These are phyloP conservation scores for Metschnikowia chrysomelidarum DNA, from an alignment of 805 yeast species.

Conservation along the genomic window DNA sequence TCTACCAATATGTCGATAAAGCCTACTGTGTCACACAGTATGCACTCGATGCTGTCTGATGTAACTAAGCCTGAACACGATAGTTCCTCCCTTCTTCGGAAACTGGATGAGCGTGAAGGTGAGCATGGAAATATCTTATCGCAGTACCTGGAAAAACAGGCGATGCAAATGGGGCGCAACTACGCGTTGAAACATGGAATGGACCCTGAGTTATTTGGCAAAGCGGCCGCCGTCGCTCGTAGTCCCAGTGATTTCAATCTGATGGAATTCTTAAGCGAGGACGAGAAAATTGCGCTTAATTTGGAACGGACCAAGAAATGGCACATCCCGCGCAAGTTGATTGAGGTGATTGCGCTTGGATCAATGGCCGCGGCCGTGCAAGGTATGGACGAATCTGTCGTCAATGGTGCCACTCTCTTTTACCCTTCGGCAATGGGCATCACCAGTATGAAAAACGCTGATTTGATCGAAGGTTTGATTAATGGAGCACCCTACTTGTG, in stretches of 20 bases:
- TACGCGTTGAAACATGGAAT: slow-evolving; percentile 57
- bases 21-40: slow-evolving; percentile 3
- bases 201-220: slow-evolving; percentile 57
- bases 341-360: slow-evolving; percentile 54
- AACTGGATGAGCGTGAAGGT: slow-evolving; percentile 15
- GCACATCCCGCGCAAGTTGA: slow-evolving; percentile 47
- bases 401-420: slow-evolving; percentile 63
- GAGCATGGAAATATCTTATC: slow-evolving; percentile 28
- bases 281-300: slow-evolving; percentile 49
- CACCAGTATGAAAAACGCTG: slow-evolving; percentile 37
- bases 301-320: slow-evolving; percentile 43
- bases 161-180: slow-evolving; percentile 65
- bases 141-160: slow-evolving; percentile 62
- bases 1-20: slow-evolving; percentile 10
- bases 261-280: slow-evolving; percentile 47
- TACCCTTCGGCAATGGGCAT: slow-evolving; percentile 58
- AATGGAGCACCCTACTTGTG: slow-evolving; percentile 67
- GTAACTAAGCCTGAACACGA: slow-evolving; percentile 3
- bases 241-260: slow-evolving; percentile 55
- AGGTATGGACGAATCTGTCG: slow-evolving; percentile 73
- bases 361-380: slow-evolving; percentile 72
- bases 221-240: slow-evolving; percentile 60
- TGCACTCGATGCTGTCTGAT: slow-evolving; percentile 6
- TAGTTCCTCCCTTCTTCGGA: slow-evolving; percentile 7
- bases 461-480: slow-evolving; percentile 59